phyloP scores from a whole-genome alignment of 1,284 basidiomycete species.

The Agaricales sp. region DNA sequence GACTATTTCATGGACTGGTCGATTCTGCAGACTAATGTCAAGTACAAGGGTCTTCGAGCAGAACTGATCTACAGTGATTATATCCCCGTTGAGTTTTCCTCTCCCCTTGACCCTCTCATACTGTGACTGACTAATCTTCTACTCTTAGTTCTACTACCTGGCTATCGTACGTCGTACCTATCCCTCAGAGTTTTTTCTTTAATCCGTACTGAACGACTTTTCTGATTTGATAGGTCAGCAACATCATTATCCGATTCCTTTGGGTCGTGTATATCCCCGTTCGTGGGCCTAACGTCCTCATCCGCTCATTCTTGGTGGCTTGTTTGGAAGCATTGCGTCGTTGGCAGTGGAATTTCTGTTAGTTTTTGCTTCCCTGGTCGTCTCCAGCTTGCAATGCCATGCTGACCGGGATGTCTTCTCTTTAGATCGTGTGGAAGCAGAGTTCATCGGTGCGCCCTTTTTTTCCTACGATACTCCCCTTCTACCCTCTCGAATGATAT shows the following conservation, averaged over 20 bases:
- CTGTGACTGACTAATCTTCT: conserved; percentile 5
- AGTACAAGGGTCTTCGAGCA: conserved; percentile 58
- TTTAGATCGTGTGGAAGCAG: conserved; percentile 1
- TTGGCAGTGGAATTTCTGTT: conserved; percentile 91
- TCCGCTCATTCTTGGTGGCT: conserved; percentile 63
- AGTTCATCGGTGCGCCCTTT: background rate
- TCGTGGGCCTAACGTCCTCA: conserved; percentile 33
- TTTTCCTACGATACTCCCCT: conserved; percentile 2
- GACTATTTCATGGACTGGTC: conserved; percentile 82
- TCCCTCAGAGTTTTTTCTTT: background rate
- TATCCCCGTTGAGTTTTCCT: conserved; percentile 36
- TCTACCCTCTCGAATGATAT: conserved; percentile 3
- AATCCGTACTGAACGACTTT: background rate
- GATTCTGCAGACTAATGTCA: conserved; percentile 49
- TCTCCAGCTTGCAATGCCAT: background rate
- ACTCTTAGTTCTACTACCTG: conserved; percentile 58
- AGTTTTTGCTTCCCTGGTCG: conserved; percentile 16
- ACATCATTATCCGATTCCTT: conserved; percentile 68
- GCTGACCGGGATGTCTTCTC: conserved; percentile 7
- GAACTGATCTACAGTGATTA: conserved; percentile 65
- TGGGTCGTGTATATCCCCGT: conserved; percentile 76
- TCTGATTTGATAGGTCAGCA: conserved; percentile 50
- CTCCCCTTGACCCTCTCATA: conserved; percentile 3
- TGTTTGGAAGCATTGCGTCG: conserved; percentile 74
- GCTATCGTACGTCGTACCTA: conserved; percentile 44